Percentiles rank a stretch among this genome's conserved stretches.
phyloP scores from a whole-genome alignment of 2,329 filamentous ascomycete genomes.

The Alternaria incomplexa region DNA sequence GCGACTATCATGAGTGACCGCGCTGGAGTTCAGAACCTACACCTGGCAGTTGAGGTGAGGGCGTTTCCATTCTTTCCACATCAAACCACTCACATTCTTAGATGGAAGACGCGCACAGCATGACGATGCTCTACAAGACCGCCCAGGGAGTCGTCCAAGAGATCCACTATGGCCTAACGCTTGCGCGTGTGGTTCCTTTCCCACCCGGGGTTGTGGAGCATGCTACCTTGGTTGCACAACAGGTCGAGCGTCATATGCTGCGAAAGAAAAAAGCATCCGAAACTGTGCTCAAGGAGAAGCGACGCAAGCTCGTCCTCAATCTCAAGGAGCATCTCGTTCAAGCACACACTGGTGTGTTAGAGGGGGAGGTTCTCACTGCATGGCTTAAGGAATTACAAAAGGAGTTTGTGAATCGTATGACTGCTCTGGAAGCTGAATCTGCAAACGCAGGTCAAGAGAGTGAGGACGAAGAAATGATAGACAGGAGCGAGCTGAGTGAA shows the following conservation, averaged over 20 bases:
- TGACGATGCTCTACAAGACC: slow-evolving; percentile 90
- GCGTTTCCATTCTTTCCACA: slow-evolving; percentile 3
- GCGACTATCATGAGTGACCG: slow-evolving; percentile 76
- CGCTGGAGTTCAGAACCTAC: slow-evolving; percentile 80
- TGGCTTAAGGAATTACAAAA: slow-evolving; percentile 73
- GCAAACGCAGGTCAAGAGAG: slow-evolving; percentile 14
- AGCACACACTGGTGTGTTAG: slow-evolving; percentile 68
- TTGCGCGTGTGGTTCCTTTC: slow-evolving; percentile 77
- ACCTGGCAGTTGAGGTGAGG: slow-evolving; percentile 74
- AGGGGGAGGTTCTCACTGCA: slow-evolving; percentile 65
- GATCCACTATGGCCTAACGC: slow-evolving; percentile 80
- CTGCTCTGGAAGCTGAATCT: slow-evolving; percentile 63
- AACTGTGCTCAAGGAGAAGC: slow-evolving; percentile 64
- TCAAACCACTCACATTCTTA: slow-evolving; percentile 11
- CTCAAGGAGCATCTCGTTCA: slow-evolving; percentile 76
- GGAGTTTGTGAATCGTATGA: slow-evolving; percentile 77
- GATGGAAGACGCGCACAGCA: slow-evolving; percentile 61
- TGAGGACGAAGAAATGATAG: slow-evolving; percentile 20
- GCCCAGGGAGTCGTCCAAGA: slow-evolving; percentile 72
- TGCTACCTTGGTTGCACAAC: slow-evolving; percentile 70
- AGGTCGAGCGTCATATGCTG: slow-evolving; percentile 65
- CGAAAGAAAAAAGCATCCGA: slow-evolving; percentile 65
- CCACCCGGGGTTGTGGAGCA: slow-evolving; percentile 70
- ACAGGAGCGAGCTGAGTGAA: slow-evolving; percentile 8
- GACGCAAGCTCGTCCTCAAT: slow-evolving; percentile 74